These are phyloP conservation scores for Ophiostoma populinum DNA, from an alignment of 2,329 filamentous ascomycete genomes.

Conservation along the genomic window DNA sequence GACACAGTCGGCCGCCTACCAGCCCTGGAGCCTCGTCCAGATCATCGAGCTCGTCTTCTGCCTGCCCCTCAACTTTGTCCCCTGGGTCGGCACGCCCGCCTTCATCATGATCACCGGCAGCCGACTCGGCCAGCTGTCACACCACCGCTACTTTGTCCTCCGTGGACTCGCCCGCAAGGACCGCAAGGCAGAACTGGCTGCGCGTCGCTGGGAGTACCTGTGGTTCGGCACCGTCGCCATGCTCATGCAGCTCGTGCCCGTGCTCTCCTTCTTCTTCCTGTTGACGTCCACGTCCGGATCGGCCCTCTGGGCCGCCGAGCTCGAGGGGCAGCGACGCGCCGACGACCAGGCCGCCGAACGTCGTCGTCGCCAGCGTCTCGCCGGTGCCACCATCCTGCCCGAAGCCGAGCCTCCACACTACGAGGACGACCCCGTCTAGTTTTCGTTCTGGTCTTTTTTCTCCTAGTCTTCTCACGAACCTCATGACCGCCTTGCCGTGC, in stretches of 20 bases:
- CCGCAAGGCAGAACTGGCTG: conserved; percentile 49
- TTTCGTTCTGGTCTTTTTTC: not conserved
- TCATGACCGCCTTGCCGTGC: too few relatives aligned
- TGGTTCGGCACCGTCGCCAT: conserved; percentile 77
- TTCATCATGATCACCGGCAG: conserved; percentile 83
- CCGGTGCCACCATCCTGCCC: not conserved
- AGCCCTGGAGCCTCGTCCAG: conserved; percentile 81
- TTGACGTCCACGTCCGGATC: conserved; percentile 73
- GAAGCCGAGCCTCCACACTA: conserved; percentile 11
- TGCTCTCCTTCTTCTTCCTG: conserved; percentile 86
- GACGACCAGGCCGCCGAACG: not conserved
- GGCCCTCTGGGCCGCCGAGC: conserved; percentile 66
- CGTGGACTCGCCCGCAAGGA: conserved; percentile 58
- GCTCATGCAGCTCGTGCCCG: conserved; percentile 68
- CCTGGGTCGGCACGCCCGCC: conserved; percentile 62
- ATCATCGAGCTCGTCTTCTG: conserved; percentile 69
- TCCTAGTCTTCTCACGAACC: not conserved
- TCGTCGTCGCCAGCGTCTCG: conserved; percentile 1
- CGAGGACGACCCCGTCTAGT: conserved; percentile 12
- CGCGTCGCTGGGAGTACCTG: conserved; percentile 63
- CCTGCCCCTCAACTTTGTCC: conserved; percentile 74
- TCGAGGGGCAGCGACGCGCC: conserved; percentile 42
- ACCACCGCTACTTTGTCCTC: conserved; percentile 80
- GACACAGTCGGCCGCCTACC: conserved; percentile 58
- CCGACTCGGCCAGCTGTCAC: conserved; percentile 70